Conservation (phyloP, 2,329 filamentous ascomycete species). For the Fusarium xyrophilum region DNA sequence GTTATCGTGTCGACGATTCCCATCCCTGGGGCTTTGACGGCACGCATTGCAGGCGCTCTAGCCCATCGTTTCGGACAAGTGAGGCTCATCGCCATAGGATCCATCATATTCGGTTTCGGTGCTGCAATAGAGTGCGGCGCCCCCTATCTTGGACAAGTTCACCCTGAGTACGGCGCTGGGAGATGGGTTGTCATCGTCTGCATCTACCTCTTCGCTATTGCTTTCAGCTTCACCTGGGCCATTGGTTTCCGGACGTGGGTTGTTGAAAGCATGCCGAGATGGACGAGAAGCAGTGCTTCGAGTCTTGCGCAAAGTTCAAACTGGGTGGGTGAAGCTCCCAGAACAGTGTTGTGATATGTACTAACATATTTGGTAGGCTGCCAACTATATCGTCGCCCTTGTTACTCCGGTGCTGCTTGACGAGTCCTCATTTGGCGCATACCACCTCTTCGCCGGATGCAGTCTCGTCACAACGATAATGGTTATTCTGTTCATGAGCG, state of each 20-base stretch:
- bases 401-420: conserved; percentile 52
- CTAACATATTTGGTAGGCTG: conserved; percentile 37
- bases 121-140: conserved; percentile 51
- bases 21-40: conserved; percentile 65
- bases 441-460: conserved; percentile 54
- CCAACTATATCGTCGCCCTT: conserved; percentile 56
- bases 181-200: conserved; percentile 60
- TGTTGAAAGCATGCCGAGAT: conserved; percentile 62
- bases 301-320: conserved; percentile 61
- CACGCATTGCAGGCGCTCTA: conserved; percentile 63
- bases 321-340: conserved; percentile 47
- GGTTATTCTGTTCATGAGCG: conserved; percentile 51
- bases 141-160: conserved; percentile 49
- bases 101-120: conserved; percentile 60
- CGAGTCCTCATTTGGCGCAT: conserved; percentile 51
- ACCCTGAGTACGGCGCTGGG: conserved; percentile 47
- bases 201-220: conserved; percentile 58
- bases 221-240: conserved; percentile 58
- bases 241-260: conserved; percentile 61
- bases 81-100: conserved; percentile 59
- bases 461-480: conserved; percentile 48
- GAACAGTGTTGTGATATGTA: fast-evolving
- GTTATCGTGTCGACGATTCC: conserved; percentile 67
- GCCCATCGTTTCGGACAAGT: conserved; percentile 61
- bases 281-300: conserved; percentile 61